Evolutionary conservation across 495 filamentous ascomycete genomes (phyloP).

Genomic region (Xylaria acuta): DNA sequence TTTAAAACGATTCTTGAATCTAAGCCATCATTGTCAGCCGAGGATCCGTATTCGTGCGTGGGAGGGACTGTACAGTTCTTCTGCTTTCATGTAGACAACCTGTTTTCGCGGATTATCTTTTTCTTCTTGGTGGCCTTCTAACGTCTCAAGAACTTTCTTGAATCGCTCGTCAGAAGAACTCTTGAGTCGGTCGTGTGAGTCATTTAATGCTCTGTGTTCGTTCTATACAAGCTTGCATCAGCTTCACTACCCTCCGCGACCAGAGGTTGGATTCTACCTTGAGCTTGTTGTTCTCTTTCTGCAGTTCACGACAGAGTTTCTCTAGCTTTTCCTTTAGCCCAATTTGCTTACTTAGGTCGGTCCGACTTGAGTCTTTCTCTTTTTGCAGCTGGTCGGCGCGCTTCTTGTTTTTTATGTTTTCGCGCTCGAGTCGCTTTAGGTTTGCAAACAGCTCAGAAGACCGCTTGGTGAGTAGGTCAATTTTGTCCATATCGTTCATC

Average conservation of each 20-base stretch:
- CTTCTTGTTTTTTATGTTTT: conserved; percentile 94
- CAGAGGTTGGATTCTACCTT: conserved; percentile 61
- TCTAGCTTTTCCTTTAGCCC: conserved; percentile 93
- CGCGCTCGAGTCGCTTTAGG: conserved; percentile 93
- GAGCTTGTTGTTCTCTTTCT: conserved; percentile 94
- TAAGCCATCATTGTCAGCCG: conserved; percentile 49
- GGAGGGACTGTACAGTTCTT: conserved; percentile 73
- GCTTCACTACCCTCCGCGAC: conserved; percentile 22
- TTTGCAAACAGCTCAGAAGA: conserved; percentile 89
- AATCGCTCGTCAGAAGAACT: conserved; percentile 75
- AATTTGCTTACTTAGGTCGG: conserved; percentile 85
- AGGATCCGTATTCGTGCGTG: conserved; percentile 5
- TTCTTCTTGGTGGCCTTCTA: conserved; percentile 80
- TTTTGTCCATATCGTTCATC: conserved; percentile 73
- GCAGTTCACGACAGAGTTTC: conserved; percentile 89
- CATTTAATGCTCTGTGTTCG: conserved; percentile 85
- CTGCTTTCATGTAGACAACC: conserved; percentile 78
- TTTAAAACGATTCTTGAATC: conserved; percentile 89
- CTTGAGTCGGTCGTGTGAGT: conserved; percentile 80
- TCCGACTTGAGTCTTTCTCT: conserved; percentile 87
- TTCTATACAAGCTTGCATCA: conserved; percentile 64
- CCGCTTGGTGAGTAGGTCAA: conserved; percentile 87
- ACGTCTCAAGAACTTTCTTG: conserved; percentile 69
- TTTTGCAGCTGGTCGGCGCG: conserved; percentile 93
- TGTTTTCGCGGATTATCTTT: conserved; percentile 77